phyloP scores from a whole-genome alignment of 2,329 filamentous ascomycete species.

The Cladophialophora carrionii region DNA sequence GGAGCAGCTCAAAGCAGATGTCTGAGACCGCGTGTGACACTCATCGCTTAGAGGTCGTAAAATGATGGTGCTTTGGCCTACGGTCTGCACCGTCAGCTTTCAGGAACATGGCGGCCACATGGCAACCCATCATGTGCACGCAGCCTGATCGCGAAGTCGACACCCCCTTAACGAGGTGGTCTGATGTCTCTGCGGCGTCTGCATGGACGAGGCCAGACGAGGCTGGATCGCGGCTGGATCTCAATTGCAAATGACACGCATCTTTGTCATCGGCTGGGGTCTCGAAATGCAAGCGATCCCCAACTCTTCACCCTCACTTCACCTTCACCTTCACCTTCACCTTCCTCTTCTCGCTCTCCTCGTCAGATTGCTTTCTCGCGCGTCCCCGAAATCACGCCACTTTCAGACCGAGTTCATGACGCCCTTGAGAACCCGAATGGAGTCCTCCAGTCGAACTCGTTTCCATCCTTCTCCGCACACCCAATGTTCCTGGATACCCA shows the following conservation, averaged over 20 bases:
- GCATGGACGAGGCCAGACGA: neutral
- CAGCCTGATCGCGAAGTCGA: constrained; percentile 9
- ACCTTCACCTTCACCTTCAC: neutral
- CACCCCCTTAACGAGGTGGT: neutral
- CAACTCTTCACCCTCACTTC: neutral
- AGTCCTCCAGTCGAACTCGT: too few species aligned
- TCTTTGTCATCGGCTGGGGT: neutral
- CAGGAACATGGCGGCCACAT: constrained; percentile 21
- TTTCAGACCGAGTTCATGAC: neutral
- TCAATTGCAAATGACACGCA: neutral
- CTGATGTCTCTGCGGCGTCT: neutral
- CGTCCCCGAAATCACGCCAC: constrained; percentile 1
- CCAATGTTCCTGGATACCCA: neutral
- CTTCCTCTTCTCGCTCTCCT: neutral
- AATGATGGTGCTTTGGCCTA: neutral
- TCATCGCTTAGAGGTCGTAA: neutral
- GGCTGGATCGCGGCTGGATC: constrained; percentile 7
- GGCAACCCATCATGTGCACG: neutral
- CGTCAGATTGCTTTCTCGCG: neutral
- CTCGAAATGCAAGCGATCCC: neutral
- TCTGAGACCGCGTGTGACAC: neutral
- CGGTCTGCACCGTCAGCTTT: neutral
- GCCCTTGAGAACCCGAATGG: neutral
- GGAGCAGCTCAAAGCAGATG: neutral
- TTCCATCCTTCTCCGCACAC: neutral